Conservation (phyloP, 2,329 filamentous ascomycete species). For the Dichotomopilus funicola region DNA sequence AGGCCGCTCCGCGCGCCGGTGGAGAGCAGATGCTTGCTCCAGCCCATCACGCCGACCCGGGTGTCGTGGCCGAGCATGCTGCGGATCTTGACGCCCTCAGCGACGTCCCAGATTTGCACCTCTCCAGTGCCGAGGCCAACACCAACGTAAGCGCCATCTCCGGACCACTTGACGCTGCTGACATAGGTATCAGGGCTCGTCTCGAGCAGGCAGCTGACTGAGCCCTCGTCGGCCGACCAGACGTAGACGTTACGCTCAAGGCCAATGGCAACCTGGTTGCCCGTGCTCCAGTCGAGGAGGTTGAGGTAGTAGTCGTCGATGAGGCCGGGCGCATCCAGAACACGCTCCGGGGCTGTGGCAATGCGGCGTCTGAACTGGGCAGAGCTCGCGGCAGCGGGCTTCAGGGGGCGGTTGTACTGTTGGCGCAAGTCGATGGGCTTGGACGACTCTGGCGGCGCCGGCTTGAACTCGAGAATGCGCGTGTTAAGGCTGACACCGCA, state of each 20-base stretch:
- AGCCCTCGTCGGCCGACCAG: slow-evolving; percentile 93
- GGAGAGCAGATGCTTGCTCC: slow-evolving; percentile 97
- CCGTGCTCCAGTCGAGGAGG: slow-evolving; percentile 94
- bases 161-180: slow-evolving; percentile 98
- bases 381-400: slow-evolving; percentile 63
- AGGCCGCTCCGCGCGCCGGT: slow-evolving; percentile 91
- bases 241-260: slow-evolving; percentile 96
- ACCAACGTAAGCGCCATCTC: slow-evolving; percentile 91
- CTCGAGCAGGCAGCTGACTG: slow-evolving; percentile 83
- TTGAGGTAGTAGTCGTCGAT: slow-evolving; percentile 99
- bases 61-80: slow-evolving; percentile 98
- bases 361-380: slow-evolving; percentile 89
- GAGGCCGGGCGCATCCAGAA: slow-evolving; percentile 90
- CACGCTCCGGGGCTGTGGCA: slow-evolving; percentile 88
- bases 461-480: slow-evolving; percentile 97
- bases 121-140: slow-evolving; percentile 93
- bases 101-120: slow-evolving; percentile 98
- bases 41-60: slow-evolving; percentile 95
- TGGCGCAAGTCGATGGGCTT: slow-evolving; percentile 96
- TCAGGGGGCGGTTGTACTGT: slow-evolving; percentile 96
- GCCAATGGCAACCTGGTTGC: slow-evolving; percentile 96
- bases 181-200: slow-evolving; percentile 87
- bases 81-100: slow-evolving; percentile 89
- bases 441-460: slow-evolving; percentile 92
- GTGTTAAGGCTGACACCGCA: slow-evolving; percentile 92